Conservation (phyloP, 2,329 filamentous ascomycete genomes). For the Thelonectria olida region DNA sequence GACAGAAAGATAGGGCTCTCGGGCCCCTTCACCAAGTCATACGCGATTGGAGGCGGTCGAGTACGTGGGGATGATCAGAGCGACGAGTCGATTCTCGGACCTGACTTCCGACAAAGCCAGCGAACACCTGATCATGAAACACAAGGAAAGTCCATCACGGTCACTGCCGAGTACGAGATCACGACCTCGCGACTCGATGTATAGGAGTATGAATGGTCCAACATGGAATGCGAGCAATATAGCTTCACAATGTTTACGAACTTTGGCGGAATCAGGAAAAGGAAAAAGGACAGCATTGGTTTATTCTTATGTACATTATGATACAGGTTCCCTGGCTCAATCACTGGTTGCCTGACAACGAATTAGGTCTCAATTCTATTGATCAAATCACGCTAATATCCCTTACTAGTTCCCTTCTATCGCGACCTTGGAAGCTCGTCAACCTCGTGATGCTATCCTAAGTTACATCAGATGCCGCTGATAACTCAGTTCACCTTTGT, state of each 20-base stretch:
- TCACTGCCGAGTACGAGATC: neutral
- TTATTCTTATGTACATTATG: neutral
- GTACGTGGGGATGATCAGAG: constrained; percentile 25
- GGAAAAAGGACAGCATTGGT: neutral
- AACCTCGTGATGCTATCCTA: no score
- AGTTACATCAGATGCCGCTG: no score
- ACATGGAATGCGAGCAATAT: neutral
- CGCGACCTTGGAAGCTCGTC: no score
- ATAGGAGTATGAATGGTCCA: constrained; percentile 63
- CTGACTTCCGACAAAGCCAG: constrained; percentile 26
- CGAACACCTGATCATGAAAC: neutral
- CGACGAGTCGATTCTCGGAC: constrained; percentile 33
- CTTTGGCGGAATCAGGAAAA: neutral
- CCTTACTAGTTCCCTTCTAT: no score
- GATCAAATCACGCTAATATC: no score
- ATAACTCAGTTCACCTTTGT: no score
- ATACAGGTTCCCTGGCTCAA: neutral
- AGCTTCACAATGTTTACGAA: neutral
- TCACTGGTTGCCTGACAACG: no score
- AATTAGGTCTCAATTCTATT: no score
- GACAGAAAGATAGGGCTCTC: constrained; percentile 19
- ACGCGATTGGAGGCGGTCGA: neutral
- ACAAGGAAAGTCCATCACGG: constrained; percentile 3
- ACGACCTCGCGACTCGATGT: constrained; percentile 4
- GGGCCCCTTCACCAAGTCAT: constrained; percentile 14